Conservation (phyloP, 2,329 filamentous ascomycete genomes). For the Tolypocladium tundrense region DNA sequence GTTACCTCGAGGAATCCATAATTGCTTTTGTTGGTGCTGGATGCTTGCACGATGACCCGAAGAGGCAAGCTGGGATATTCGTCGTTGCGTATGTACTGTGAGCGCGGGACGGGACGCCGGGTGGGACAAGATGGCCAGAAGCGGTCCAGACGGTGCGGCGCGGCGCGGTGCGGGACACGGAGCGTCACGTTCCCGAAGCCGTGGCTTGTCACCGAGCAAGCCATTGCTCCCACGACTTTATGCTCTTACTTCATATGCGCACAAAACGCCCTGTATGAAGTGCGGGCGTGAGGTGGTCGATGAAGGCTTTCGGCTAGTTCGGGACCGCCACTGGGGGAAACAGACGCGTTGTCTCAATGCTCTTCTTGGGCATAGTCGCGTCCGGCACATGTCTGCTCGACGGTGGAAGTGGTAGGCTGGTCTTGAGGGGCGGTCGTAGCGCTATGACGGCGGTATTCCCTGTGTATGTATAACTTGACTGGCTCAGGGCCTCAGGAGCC, state of each 20-base stretch:
- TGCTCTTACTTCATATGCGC: background rate
- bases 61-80: background rate
- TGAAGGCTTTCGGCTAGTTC: background rate
- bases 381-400: background rate
- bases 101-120: background rate
- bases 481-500: background rate
- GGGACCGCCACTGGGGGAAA: background rate
- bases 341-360: background rate
- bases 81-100: background rate
- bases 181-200: background rate
- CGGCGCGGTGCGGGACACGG: background rate
- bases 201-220: background rate
- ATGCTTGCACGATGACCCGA: background rate
- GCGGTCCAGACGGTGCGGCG: background rate
- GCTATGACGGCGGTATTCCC: background rate
- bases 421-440: too few species aligned
- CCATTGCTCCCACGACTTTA: background rate
- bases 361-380: background rate
- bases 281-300: background rate
- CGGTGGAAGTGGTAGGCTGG: too few species aligned
- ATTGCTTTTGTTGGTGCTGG: constrained; percentile 15
- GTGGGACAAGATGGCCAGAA: background rate
- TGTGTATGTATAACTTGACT: background rate
- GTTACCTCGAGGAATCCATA: constrained; percentile 20
- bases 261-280: background rate